Conservation (phyloP, 1,284 basidiomycete species). For the Papiliotrema fonsecae region DNA sequence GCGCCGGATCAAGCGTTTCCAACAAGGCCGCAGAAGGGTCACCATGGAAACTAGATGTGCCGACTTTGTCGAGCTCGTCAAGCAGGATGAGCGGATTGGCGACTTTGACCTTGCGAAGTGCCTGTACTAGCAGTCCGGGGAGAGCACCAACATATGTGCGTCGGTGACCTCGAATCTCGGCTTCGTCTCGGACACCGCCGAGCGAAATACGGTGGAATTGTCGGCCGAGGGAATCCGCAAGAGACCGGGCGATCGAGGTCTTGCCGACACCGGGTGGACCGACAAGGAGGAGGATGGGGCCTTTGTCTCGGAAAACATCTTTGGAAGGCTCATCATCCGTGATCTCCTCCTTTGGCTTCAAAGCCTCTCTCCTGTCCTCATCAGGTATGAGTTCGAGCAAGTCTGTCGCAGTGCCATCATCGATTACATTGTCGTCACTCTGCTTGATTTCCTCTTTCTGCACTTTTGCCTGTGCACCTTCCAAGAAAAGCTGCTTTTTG, state of each 20-base stretch:
- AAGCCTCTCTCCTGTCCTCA: slow-evolving; percentile 10
- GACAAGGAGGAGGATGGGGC: slow-evolving; percentile 55
- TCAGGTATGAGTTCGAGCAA: slow-evolving; percentile 25
- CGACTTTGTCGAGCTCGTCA: slow-evolving; percentile 88
- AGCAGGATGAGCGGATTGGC: slow-evolving; percentile 94
- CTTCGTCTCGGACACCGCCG: slow-evolving; percentile 91
- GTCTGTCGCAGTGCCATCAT: slow-evolving; percentile 16
- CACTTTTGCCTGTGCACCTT: slow-evolving; percentile 23
- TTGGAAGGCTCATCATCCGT: slow-evolving; percentile 25
- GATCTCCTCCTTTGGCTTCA: background rate
- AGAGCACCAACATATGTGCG: slow-evolving; percentile 73
- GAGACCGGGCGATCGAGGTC: slow-evolving; percentile 52
- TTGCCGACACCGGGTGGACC: slow-evolving; percentile 97
- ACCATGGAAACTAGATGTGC: slow-evolving; percentile 52
- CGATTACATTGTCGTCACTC: slow-evolving; percentile 8
- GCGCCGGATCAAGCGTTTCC: slow-evolving; percentile 97
- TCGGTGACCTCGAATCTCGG: slow-evolving; percentile 96
- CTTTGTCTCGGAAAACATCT: slow-evolving; percentile 41
- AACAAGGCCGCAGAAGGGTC: slow-evolving; percentile 90
- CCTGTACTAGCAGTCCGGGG: slow-evolving; percentile 95
- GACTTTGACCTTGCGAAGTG: slow-evolving; percentile 87
- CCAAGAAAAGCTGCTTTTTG: slow-evolving; percentile 37
- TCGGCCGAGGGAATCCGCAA: slow-evolving; percentile 36
- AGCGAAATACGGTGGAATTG: slow-evolving; percentile 72
- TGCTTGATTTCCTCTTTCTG: slow-evolving; percentile 3